These are phyloP conservation scores for Trypanosoma mega DNA, from an alignment of 208 protist genomes.

Conservation along the genomic window DNA sequence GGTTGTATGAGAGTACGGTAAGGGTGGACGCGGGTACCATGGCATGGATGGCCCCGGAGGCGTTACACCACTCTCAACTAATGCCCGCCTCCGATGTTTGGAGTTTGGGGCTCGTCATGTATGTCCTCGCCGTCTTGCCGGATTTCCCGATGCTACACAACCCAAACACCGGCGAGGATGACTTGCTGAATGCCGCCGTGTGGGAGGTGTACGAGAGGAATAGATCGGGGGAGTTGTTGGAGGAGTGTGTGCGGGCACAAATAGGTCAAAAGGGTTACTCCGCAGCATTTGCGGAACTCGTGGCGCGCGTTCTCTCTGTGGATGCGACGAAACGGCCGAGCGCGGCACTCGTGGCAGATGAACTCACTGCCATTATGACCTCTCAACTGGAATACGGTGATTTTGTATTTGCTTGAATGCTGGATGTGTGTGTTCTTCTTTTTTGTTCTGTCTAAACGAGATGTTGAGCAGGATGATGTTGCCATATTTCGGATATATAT, in stretches of 20 bases:
- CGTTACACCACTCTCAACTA: slow-evolving; percentile 45
- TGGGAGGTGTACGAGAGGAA: slow-evolving; percentile 34
- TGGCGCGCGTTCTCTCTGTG: slow-evolving; percentile 54
- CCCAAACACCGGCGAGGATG: slow-evolving; percentile 40
- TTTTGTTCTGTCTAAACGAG: not conserved
- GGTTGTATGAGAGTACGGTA: slow-evolving; percentile 26
- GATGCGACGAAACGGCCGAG: slow-evolving; percentile 54
- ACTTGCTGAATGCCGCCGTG: slow-evolving; percentile 52
- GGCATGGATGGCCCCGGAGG: slow-evolving; percentile 80
- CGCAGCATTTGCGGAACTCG: slow-evolving; percentile 38
- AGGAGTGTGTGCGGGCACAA: slow-evolving; percentile 40
- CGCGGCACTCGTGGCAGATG: slow-evolving; percentile 29
- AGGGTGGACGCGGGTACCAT: slow-evolving; percentile 43
- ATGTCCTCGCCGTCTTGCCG: slow-evolving; percentile 69
- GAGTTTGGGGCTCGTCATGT: slow-evolving; percentile 76
- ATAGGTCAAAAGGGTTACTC: slow-evolving; percentile 55
- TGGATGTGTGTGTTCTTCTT: not conserved
- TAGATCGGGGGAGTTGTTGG: no score
- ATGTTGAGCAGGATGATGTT: no score
- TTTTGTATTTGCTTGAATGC: not conserved
- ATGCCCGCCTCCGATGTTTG: slow-evolving; percentile 83
- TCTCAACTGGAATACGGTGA: slow-evolving; percentile 9
- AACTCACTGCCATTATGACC: slow-evolving; percentile 62
- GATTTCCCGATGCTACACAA: slow-evolving; percentile 76
- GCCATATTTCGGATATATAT: no score